Base-by-base conservation (phyloP, 2,329 filamentous ascomycete genomes). In the Exophiala bonariae region DNA sequence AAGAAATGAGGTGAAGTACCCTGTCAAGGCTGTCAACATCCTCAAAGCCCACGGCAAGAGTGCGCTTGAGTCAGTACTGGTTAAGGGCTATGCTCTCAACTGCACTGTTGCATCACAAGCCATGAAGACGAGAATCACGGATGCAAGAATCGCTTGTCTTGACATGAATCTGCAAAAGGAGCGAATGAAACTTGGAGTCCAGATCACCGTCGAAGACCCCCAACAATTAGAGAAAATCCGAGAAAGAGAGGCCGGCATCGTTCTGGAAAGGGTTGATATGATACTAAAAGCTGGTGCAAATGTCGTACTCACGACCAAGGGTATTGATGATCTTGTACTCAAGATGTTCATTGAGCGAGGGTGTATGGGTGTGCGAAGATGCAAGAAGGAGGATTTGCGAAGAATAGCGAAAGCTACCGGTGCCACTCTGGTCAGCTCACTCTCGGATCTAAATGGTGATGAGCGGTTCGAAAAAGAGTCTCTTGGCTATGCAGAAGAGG, bases 91-190 rank as follows among this genome's bases (percentile, higher is more conserved):
- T 67, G 93, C 93, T 48, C 76, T 99, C 63, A 99, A 99, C 80
- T 99, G 93, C 78, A 99, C 93, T 30, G 91, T 99, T 49, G 93
- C 93, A 44, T 96, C 91, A 47, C 93, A 99, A 72, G 93, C 93
- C 36, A 99, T 99, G 93, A 89, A 83, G 62, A 99, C 93, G 22
- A 82, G 87, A 61, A 82, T 99, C 66, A 82, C 81, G 42, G 91
- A 97, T 70, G 93, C 93, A 58, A 97, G 95, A 78, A 99, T 99
- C 69, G 93, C 93, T 40, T 86, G 92, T 62, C 73, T 99, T 52
- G 93, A 99, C 68, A 97, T 99, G 82, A 99, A 99, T 72, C 71
- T 99, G 63, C 92, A 97, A 66, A 99, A 99, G 77, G 92, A 97
- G 78, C 82, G 92, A 60, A 97, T 99, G 93, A 97, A 99, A 81